Base-by-base conservation (phyloP, 352 stramenopile genomes). In the Albugo laibachii region DNA sequence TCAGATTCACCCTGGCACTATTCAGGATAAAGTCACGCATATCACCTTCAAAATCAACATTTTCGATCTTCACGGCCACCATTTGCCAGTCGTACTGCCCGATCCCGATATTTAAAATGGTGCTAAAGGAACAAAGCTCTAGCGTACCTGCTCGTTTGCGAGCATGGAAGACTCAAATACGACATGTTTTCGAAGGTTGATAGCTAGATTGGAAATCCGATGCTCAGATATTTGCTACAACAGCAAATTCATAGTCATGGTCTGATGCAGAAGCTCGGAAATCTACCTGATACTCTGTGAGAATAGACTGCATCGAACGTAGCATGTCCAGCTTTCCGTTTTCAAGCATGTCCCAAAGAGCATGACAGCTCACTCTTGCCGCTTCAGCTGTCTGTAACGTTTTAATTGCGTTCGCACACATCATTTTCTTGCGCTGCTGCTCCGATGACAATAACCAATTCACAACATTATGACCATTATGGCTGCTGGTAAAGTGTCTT, bases 11-110 rank as follows among this genome's bases (percentile, higher is more conserved):
- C 24, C 63, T 31, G 24, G 51, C 64, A 37, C 69, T 49, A 5
- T 47, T 48, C 31, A 75, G n/a, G 6, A 91, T 83, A 45, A 83
- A 86, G 45, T 78, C 60, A 5, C 62, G 56, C 43, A 91, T 74
- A 47, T 87, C 68, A 24, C 53, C 54, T 55, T 86, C 69, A 24
- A 73, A 64, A 50, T 84, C 62, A 13, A 87, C 66, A 41, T 61
- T 71, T 41, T 87, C 74, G 37, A 91, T 71, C 42, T 73, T 77
- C 31, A 54, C 58, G 6, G 74, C 71, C 44, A 80, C 61, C 49
- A 85, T 80, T 44, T 91, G 77, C 72, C 74, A 91, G 24, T 91
- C 77, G 47, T 91, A 91, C 76, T 88, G 47, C 2, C 36, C 36
- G 44, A 47, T 16, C 11, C 38, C 38, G 38, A 18, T 20, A 45